Conservation (phyloP, 257 asterid species). For the Solanum appendiculatum region DNA sequence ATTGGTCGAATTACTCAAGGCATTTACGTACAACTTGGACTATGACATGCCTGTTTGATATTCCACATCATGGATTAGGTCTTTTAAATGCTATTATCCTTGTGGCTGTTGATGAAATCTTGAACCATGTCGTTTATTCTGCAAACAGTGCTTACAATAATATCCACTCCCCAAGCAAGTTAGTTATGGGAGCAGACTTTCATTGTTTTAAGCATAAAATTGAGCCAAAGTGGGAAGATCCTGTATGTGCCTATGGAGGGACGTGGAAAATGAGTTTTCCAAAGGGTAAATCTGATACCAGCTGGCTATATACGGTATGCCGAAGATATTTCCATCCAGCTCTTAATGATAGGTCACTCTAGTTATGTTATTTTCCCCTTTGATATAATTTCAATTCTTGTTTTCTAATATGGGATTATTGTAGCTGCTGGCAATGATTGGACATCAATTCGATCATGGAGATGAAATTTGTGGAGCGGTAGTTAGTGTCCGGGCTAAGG, state of each 20-base stretch:
- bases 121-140: neutral
- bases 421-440: constrained; percentile 91
- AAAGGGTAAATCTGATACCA: constrained; percentile 63
- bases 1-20: neutral
- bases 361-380: neutral
- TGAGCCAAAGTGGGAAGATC: constrained; percentile 94
- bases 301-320: constrained; percentile 85
- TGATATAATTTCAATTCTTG: neutral
- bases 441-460: constrained; percentile 87
- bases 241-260: constrained; percentile 91
- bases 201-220: constrained; percentile 76
- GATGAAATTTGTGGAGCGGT: constrained; percentile 99
- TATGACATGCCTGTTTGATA: neutral
- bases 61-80: neutral
- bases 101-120: neutral
- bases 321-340: neutral
- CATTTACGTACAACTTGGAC: neutral
- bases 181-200: constrained; percentile 57
- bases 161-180: constrained; percentile 73
- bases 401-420: constrained; percentile 6
- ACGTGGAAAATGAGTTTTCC: constrained; percentile 54
- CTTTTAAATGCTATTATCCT: neutral
- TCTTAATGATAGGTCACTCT: neutral
- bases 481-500: constrained; percentile 55
- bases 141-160: constrained; percentile 73